These are phyloP conservation scores for Agarophyton chilense DNA, from an alignment of 23 red algal species.

Conservation along the genomic window DNA sequence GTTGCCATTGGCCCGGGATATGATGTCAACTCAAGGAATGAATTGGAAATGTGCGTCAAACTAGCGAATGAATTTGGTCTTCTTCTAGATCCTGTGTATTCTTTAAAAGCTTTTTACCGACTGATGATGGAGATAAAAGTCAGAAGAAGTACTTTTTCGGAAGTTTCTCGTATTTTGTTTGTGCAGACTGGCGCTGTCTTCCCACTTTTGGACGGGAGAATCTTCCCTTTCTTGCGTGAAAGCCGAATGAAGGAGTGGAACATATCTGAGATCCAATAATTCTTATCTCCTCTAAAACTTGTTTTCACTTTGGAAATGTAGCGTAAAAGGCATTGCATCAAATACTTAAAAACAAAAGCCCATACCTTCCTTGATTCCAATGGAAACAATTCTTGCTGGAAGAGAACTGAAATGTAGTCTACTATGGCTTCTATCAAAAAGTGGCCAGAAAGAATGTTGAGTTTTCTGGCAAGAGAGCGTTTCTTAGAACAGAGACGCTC, in stretches of 20 bases:
- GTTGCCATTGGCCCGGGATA: slow-evolving; percentile 59
- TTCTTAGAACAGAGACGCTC: too few relatives aligned
- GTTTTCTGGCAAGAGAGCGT: too few relatives aligned
- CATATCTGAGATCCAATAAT: neutral
- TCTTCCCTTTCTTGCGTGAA: slow-evolving; percentile 36
- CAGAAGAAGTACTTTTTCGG: neutral
- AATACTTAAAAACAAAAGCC: too few relatives aligned
- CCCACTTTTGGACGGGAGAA: slow-evolving; percentile 49
- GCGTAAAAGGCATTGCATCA: too few relatives aligned
- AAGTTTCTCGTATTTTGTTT: slow-evolving; percentile 49
- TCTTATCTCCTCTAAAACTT: too few relatives aligned
- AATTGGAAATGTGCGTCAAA: slow-evolving; percentile 21
- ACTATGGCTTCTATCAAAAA: too few relatives aligned
- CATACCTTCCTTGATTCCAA: too few relatives aligned
- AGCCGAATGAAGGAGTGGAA: slow-evolving; percentile 10
- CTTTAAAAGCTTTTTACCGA: slow-evolving; percentile 57
- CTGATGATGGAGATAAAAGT: slow-evolving; percentile 35
- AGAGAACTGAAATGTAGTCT: too few relatives aligned
- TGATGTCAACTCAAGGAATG: slow-evolving; percentile 37
- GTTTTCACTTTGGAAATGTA: too few relatives aligned
- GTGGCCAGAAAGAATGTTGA: too few relatives aligned
- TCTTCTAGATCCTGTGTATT: slow-evolving; percentile 66
- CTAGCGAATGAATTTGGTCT: slow-evolving; percentile 33
- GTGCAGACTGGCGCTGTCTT: slow-evolving; percentile 73
- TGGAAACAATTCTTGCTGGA: too few relatives aligned